These are phyloP conservation scores for Mangifera indica DNA, from an alignment of 345 rosid genomes.

Conservation along the genomic window DNA sequence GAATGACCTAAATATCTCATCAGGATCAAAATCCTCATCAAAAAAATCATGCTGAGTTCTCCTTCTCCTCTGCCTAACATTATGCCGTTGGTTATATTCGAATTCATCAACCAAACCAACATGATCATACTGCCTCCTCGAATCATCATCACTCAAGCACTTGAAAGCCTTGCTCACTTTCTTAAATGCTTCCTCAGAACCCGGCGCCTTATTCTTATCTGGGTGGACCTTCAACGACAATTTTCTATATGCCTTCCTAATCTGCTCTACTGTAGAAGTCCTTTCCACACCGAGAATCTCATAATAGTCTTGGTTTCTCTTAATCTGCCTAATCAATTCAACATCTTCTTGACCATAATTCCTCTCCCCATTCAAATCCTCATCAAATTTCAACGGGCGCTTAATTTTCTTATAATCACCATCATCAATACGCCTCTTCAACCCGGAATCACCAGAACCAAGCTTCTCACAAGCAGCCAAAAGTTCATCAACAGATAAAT, in stretches of 20 bases:
- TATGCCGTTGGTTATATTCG: slow-evolving; percentile 48
- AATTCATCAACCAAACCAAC: slow-evolving; percentile 63
- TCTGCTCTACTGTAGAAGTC: slow-evolving; percentile 64
- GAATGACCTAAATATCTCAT: slow-evolving; percentile 76
- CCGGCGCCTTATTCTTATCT: slow-evolving; percentile 91
- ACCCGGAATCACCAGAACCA: slow-evolving; percentile 33
- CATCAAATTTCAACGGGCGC: slow-evolving; percentile 22
- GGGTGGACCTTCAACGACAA: slow-evolving; percentile 93
- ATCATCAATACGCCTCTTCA: slow-evolving; percentile 23
- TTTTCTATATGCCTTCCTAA: slow-evolving; percentile 80
- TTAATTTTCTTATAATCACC: slow-evolving; percentile 28
- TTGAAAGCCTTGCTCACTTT: slow-evolving; percentile 68
- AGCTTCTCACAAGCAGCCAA: slow-evolving; percentile 62
- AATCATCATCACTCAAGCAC: slow-evolving; percentile 69
- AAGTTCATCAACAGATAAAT: slow-evolving; percentile 46
- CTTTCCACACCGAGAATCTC: slow-evolving; percentile 69
- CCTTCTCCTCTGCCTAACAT: slow-evolving; percentile 64
- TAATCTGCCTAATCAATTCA: slow-evolving; percentile 56
- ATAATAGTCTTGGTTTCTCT: slow-evolving; percentile 59
- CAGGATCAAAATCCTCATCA: slow-evolving; percentile 67
- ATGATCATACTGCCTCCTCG: slow-evolving; percentile 77
- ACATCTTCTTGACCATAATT: slow-evolving; percentile 55
- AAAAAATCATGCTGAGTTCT: slow-evolving; percentile 41
- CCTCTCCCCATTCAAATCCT: slow-evolving; percentile 34
- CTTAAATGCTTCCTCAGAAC: slow-evolving; percentile 90